Evolutionary conservation across 192 early-diverging fungal species (phyloP).

Genomic region (Podila epicladia): DNA sequence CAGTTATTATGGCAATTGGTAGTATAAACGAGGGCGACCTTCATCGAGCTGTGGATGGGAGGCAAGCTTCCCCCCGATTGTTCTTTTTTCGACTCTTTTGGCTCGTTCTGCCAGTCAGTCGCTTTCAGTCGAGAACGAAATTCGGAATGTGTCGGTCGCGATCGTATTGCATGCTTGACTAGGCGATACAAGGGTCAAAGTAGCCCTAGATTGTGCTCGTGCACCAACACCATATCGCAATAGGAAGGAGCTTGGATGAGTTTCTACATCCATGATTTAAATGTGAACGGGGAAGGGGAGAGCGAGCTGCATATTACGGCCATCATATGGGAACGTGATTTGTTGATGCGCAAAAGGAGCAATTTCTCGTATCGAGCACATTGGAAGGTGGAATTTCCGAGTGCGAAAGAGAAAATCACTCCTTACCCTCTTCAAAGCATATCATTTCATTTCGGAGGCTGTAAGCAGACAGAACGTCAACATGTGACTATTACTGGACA

Average conservation of each 20-base stretch:
- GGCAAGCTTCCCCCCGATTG: not conserved
- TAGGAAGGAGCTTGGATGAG: too few relatives aligned
- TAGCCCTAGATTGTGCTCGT: too few relatives aligned
- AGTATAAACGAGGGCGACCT: not conserved
- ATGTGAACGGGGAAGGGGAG: too few relatives aligned
- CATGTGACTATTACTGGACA: too few relatives aligned
- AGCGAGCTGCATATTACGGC: too few relatives aligned
- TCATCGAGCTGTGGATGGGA: not conserved
- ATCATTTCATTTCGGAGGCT: too few relatives aligned
- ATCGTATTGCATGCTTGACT: too few relatives aligned
- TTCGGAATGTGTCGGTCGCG: conserved; percentile 3
- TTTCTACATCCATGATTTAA: too few relatives aligned
- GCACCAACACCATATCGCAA: too few relatives aligned
- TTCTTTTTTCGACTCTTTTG: not conserved
- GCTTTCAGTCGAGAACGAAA: conserved; percentile 20
- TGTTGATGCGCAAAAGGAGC: not conserved
- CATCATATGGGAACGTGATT: too few relatives aligned
- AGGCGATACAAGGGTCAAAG: too few relatives aligned
- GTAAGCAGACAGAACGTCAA: too few relatives aligned
- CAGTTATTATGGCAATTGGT: not conserved
- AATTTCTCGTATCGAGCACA: not conserved
- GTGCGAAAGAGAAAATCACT: not conserved
- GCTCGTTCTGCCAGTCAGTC: not conserved
- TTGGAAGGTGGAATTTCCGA: conserved; percentile 4
- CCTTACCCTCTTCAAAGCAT: not conserved